Base-by-base conservation (phyloP, 345 rosid species). In the Aegle marmelos region DNA sequence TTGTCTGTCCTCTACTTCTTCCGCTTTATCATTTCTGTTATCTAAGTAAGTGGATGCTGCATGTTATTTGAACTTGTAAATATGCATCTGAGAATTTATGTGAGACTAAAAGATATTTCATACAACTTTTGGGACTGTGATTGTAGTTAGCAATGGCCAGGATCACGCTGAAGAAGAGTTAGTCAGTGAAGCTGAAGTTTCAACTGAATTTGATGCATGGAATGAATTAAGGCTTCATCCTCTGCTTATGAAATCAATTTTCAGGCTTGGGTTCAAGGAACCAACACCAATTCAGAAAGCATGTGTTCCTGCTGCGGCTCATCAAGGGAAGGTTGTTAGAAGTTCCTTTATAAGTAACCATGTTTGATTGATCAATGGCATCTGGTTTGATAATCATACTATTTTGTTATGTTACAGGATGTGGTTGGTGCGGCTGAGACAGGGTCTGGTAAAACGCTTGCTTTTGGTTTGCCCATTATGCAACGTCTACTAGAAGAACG, bases 401-500 rank as follows among this genome's bases (percentile, higher is more conserved):
- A 64, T 9, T 77, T 58, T 61, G 9, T 81, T 59, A 65, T 81
- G 68, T 45, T 54, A 74, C 85, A 95, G 99, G 99, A 96, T 89
- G 95, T 96, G 64, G 78, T 92, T 76, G 98, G 99, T 60, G 97
- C 99, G 61, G 99, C 98, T 13, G 99, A 92, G 89, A 96, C 98
- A 30, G 99, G 99, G 64, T 96, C 98, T 28, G 99, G 99, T 68
- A 96, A 96, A 89, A 96, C 99, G 24, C 97, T 96, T 82, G 97
- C 99, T 78, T 96, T 96, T 86, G 99, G 98, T 76, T 85, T 96
- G 83, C 99, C 99, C 68, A 91, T 96, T 76, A 68, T 94, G 84
- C 99, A 96, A 68, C 97, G 98, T 65, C 89, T 96, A 25, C 86
- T 94, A 54, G 99, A 96, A 62, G 99, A 96, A 83, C 82, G 82